A percentile compares a stretch with the other conserved stretches of the same genome.
Conservation (phyloP, 2,329 filamentous ascomycete species). For the Clonostachys chloroleuca region DNA sequence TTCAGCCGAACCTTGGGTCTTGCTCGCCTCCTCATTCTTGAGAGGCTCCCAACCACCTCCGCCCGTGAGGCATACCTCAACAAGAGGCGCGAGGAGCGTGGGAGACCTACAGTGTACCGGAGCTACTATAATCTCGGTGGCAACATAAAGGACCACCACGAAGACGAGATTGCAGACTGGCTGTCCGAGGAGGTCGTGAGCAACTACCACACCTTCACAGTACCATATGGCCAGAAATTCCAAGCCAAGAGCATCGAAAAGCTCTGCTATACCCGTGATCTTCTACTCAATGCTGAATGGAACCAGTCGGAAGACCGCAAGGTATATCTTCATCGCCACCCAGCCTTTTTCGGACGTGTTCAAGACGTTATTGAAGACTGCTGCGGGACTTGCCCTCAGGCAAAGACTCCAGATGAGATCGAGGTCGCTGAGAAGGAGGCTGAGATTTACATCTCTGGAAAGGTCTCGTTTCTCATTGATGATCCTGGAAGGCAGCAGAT, state of each 20-base stretch:
- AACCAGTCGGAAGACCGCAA: slow-evolving; percentile 72
- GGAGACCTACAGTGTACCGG: slow-evolving; percentile 53
- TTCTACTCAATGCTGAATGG: slow-evolving; percentile 84
- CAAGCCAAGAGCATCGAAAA: slow-evolving; percentile 73
- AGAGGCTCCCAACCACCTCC: slow-evolving; percentile 65
- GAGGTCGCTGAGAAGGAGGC: slow-evolving; percentile 67
- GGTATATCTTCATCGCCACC: slow-evolving; percentile 77
- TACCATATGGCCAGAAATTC: slow-evolving; percentile 61
- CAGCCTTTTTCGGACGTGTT: slow-evolving; percentile 76
- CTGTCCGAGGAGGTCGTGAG: slow-evolving; percentile 71
- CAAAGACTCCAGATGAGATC: slow-evolving; percentile 66
- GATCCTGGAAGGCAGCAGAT: slow-evolving; percentile 74
- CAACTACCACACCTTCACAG: slow-evolving; percentile 73
- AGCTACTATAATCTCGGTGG: slow-evolving; percentile 42
- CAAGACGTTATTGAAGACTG: slow-evolving; percentile 76
- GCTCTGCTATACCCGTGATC: slow-evolving; percentile 74
- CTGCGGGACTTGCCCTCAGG: slow-evolving; percentile 72
- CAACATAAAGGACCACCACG: slow-evolving; percentile 73
- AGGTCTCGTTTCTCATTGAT: slow-evolving; percentile 71
- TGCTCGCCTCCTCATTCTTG: slow-evolving; percentile 73
- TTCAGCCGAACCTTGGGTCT: slow-evolving; percentile 74
- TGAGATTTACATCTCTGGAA: slow-evolving; percentile 73
- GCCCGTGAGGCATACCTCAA: slow-evolving; percentile 69
- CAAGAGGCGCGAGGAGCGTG: slow-evolving; percentile 67
- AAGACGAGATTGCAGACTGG: slow-evolving; percentile 84